Evolutionary conservation across 441 rosid genomes (phyloP).

Genomic region (Euphorbia schlechtendalii): DNA sequence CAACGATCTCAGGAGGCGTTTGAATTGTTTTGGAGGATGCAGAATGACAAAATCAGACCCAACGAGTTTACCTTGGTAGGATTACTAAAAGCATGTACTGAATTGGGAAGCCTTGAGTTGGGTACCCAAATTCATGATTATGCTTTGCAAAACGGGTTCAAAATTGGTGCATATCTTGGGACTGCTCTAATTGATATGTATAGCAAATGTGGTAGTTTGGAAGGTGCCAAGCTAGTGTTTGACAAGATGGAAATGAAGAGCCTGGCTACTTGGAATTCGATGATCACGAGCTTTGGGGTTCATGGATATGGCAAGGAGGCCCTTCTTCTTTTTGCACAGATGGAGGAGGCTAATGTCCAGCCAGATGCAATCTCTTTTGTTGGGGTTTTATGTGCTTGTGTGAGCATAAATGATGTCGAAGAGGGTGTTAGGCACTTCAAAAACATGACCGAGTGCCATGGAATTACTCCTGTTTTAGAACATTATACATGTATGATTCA

Average conservation of each 20-base stretch:
- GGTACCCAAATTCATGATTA: slow-evolving; percentile 62
- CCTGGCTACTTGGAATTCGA: slow-evolving; percentile 59
- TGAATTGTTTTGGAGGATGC: slow-evolving; percentile 49
- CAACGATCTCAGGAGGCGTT: slow-evolving; percentile 46
- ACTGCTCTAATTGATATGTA: slow-evolving; percentile 85
- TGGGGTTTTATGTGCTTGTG: slow-evolving; percentile 68
- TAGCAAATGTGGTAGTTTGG: slow-evolving; percentile 73
- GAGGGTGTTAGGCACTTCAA: slow-evolving; percentile 48
- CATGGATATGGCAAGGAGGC: slow-evolving; percentile 65
- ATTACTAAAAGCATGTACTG: slow-evolving; percentile 55
- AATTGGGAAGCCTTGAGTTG: slow-evolving; percentile 47
- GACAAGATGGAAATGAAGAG: slow-evolving; percentile 47
- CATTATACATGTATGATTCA: slow-evolving; percentile 74
- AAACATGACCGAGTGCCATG: slow-evolving; percentile 43
- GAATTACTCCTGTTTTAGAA: slow-evolving; percentile 56
- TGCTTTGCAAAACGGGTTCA: slow-evolving; percentile 53
- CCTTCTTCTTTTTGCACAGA: slow-evolving; percentile 44
- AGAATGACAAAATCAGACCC: slow-evolving; percentile 40
- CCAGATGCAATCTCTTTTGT: slow-evolving; percentile 73
- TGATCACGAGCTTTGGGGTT: slow-evolving; percentile 75
- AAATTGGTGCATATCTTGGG: slow-evolving; percentile 51
- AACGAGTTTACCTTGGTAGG: slow-evolving; percentile 79
- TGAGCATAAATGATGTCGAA: slow-evolving; percentile 49
- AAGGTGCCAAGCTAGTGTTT: slow-evolving; percentile 52
- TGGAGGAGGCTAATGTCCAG: slow-evolving; percentile 33